Evolutionary conservation across 2,329 filamentous ascomycete genomes (phyloP), one percentile per base, ranked within the genome.

Genomic region (Westerdykella sp.): DNA sequence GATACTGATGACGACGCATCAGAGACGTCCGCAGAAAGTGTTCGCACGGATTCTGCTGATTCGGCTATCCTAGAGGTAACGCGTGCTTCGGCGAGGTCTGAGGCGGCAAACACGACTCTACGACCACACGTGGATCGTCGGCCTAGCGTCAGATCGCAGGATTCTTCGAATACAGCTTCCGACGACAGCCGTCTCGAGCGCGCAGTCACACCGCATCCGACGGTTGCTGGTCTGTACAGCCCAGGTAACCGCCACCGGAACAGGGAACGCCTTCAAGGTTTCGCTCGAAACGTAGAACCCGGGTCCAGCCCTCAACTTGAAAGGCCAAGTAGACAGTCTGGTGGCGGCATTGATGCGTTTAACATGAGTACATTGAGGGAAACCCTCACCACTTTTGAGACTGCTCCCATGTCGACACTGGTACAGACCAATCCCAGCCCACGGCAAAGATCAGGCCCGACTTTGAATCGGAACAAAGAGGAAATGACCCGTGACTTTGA

Each of bases 401-500:
- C n/a, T 42, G 6, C 35, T 41, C 5, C 34, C 23, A 13, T 38
- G 4, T 42, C 34, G 35, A 37, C 21, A 12, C 32, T 12, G 32
- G 32, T 18, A 6, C 32, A 35, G 16, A 12, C 13, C 32, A 35
- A 35, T 18, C 32, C 32, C 13, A 37, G 34, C 34, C 41, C 6
- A 22, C 34, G 23, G 4, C 35, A 30, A 39, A 18, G 31, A 22
- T 28, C 30, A 40, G 42, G 28, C 13, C 32, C 22, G 34, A 44
- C 30, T 22, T 15, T 25, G 6, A 41, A 40, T 35, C 45, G 45
- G n/a, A 47, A 35, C 32, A 25, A 44, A 21, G 37, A 47, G 18
- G 38, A 35, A 42, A 34, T 16, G 35, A 41, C 45, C 4, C 41
- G 42, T 28, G 45, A 44, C 39, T 47, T 44, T 30, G 45, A 47